Evolutionary conservation across 768 basidiomycete species (phyloP).

Genomic region (Boletus subcaerulescens): DNA sequence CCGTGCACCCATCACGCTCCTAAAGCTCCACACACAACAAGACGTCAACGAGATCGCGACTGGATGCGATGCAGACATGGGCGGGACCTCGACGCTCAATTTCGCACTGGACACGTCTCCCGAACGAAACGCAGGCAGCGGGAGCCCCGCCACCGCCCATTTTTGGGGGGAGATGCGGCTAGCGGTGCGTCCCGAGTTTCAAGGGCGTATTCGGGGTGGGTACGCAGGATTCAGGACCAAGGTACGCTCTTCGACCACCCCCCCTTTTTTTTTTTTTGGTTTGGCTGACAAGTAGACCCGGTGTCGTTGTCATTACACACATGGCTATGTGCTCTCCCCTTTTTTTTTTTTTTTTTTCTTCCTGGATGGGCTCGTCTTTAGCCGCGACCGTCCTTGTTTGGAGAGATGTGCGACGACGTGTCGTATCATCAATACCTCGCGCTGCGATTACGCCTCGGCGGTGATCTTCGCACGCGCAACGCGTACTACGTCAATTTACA

Average conservation of each 20-base stretch:
- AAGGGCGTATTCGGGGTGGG: slow-evolving; percentile 71
- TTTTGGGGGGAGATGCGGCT: slow-evolving; percentile 83
- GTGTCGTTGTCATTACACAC: too few relatives aligned
- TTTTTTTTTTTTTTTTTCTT: neutral
- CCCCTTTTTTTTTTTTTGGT: too few relatives aligned
- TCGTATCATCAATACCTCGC: slow-evolving; percentile 78
- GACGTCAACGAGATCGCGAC: slow-evolving; percentile 65
- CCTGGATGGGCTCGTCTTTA: slow-evolving; percentile 24
- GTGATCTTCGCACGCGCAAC: slow-evolving; percentile 70
- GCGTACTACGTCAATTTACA: slow-evolving; percentile 95
- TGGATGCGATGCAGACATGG: slow-evolving; percentile 88
- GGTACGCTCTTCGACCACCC: slow-evolving; percentile 37
- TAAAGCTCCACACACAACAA: slow-evolving; percentile 56
- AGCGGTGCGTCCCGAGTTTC: slow-evolving; percentile 61
- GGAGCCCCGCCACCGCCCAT: slow-evolving; percentile 51
- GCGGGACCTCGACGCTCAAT: slow-evolving; percentile 75
- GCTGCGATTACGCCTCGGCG: slow-evolving; percentile 73
- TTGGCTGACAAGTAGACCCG: too few relatives aligned
- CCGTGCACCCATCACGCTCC: slow-evolving; percentile 62
- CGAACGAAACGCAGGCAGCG: slow-evolving; percentile 43
- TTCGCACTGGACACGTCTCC: slow-evolving; percentile 64
- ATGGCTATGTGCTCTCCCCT: too few relatives aligned
- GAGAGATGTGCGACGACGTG: slow-evolving; percentile 81
- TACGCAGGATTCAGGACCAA: slow-evolving; percentile 91
- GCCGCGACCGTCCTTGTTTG: slow-evolving; percentile 82